Conservation (phyloP, 805 yeast species). For the Ogataea populi-albae region DNA sequence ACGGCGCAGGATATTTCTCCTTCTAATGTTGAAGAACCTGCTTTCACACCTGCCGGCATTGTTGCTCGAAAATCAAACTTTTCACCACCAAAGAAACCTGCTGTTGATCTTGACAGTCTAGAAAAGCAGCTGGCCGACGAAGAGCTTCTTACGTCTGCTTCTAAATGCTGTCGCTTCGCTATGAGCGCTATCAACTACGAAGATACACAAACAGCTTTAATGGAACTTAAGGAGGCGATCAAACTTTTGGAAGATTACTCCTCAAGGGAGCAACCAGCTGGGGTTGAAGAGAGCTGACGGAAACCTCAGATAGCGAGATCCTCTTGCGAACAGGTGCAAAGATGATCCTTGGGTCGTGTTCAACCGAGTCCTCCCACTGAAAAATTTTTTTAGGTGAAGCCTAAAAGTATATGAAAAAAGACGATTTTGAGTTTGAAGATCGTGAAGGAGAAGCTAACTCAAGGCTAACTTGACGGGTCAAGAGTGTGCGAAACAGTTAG, state of each 20-base stretch:
- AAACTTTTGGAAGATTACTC: slow-evolving; percentile 17
- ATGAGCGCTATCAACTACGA: slow-evolving; percentile 71
- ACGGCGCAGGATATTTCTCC: too few species aligned
- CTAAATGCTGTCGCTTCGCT: slow-evolving; percentile 70
- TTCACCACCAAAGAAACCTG: not conserved
- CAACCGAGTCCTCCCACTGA: too few species aligned
- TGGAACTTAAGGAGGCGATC: slow-evolving; percentile 51
- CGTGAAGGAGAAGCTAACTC: too few species aligned
- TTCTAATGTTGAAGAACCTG: too few species aligned
- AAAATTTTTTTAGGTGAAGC: slow-evolving; percentile 6
- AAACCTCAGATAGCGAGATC: too few species aligned
- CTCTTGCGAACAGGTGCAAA: too few species aligned
- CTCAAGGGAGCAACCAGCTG: too few species aligned
- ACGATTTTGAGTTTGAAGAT: too few species aligned
- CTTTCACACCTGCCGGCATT: slow-evolving; percentile 7
- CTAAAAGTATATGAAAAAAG: not conserved
- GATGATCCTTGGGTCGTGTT: too few species aligned
- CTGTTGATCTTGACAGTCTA: slow-evolving; percentile 14
- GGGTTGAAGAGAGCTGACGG: too few species aligned
- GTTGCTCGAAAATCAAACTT: slow-evolving; percentile 11
- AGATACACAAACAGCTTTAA: slow-evolving; percentile 60
- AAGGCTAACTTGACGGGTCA: too few species aligned
- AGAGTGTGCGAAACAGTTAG: too few species aligned
- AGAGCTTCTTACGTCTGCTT: slow-evolving; percentile 40
- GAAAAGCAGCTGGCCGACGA: slow-evolving; percentile 26